Base-by-base conservation (phyloP, 352 stramenopile genomes). In the Globisporangium spinosum region DNA sequence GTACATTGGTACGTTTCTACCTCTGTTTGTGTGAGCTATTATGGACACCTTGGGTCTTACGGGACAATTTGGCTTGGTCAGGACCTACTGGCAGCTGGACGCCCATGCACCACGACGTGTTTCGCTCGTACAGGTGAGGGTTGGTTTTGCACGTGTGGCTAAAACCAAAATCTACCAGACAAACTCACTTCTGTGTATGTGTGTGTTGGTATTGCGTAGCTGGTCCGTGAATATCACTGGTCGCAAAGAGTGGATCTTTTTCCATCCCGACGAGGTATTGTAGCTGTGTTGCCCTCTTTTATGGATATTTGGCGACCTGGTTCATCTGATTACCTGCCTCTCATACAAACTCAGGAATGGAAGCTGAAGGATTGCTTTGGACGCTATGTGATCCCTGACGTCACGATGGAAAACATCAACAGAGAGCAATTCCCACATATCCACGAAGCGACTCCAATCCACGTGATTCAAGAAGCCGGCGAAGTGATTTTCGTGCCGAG, bases 191-290 rank as follows among this genome's bases (percentile, higher is more conserved):
- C 34, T 15, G 6, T 8, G 3, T 13, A 20, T 1, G 6, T 1
- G 6, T 25, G 20, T 35, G 6, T 32, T 32, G 27, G 27, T 32
- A 25, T 25, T 25, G 35, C 67, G 29, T 49, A 95, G 94, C 47
- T 99, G 97, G 97, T 98, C 90, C 5, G 97, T 95, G 58, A 99
- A 99, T 75, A 85, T 99, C 35, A 81, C 82, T 38, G 97, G 97
- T 2, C 84, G 74, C 23, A 99, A 99, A 78, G 68, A 94, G 67
- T 99, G 97, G 97, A 72, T 94, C 34, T 87, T 98, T 47, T 89
- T 93, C 47, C 79, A 88, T 51, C 88, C 89, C 1, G 77, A 93
- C 34, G 80, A 97, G 49, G 87, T 95, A 67, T 20, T 22, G 84
- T 92, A 64, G n/a, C 6, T 7, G 8, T 17, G 17, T 12, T 40